phyloP scores from a whole-genome alignment of 106 monocot genomes.

The Dendrobium officinale region DNA sequence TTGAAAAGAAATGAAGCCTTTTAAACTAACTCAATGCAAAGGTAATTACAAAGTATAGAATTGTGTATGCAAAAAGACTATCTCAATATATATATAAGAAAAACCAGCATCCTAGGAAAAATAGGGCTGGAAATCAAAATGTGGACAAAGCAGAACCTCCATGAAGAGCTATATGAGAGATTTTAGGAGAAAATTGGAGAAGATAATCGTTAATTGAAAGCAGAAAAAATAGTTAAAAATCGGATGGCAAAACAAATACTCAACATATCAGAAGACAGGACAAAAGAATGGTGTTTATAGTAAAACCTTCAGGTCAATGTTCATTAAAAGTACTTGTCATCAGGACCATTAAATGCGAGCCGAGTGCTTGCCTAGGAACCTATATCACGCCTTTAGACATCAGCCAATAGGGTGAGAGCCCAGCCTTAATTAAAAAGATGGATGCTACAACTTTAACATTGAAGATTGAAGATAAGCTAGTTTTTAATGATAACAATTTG shows the following conservation, averaged over 20 bases:
- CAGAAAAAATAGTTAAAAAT: background rate
- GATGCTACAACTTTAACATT: background rate
- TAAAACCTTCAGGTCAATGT: background rate
- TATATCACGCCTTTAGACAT: background rate
- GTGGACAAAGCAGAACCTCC: background rate
- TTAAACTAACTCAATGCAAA: too few species aligned
- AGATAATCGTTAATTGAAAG: background rate
- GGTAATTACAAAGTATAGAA: too few species aligned
- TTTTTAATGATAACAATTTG: background rate
- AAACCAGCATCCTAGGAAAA: background rate
- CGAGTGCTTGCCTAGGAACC: background rate
- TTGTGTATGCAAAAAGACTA: too few species aligned
- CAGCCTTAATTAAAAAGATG: background rate
- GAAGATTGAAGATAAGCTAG: background rate
- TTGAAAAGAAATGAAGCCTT: too few species aligned
- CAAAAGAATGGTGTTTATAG: background rate
- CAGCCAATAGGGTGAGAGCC: background rate
- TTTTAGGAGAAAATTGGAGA: background rate
- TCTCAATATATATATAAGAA: background rate
- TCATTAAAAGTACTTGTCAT: background rate
- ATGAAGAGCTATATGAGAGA: background rate
- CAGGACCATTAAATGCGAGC: background rate
- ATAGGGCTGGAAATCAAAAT: too few species aligned
- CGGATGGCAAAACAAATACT: background rate
- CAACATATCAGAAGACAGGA: background rate